Evolutionary conservation across 192 early-diverging fungal species (phyloP).

Genomic region (Funneliformis geosporum): DNA sequence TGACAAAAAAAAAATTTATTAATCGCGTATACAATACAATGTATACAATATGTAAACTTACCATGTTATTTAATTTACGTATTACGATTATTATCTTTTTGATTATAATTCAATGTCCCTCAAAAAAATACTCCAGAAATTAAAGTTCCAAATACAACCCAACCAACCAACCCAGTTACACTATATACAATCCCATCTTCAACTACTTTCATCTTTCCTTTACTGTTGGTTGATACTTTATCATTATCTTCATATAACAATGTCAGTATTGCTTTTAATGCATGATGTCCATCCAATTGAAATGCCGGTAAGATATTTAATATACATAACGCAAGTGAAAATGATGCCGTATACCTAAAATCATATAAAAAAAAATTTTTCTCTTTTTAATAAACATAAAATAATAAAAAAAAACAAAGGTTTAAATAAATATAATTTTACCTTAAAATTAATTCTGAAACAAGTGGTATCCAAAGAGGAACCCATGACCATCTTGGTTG

Average conservation of each 20-base stretch:
- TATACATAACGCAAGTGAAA: constrained; percentile 68
- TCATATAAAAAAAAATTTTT: constrained; percentile 12
- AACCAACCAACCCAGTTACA: constrained; percentile 21
- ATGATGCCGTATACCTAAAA: constrained; percentile 64
- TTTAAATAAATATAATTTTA: constrained; percentile 42
- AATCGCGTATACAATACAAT: too few species aligned
- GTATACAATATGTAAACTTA: too few species aligned
- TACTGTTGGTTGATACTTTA: not conserved
- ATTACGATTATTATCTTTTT: too few species aligned
- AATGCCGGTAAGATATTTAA: constrained; percentile 71
- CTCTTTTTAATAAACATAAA: not conserved
- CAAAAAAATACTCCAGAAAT: not conserved
- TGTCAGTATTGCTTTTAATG: constrained; percentile 47
- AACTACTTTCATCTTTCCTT: not conserved
- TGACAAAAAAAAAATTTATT: too few species aligned
- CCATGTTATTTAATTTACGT: too few species aligned
- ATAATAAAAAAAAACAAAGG: constrained; percentile 7
- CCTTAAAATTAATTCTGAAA: constrained; percentile 57
- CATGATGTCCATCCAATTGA: constrained; percentile 72
- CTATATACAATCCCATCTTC: not conserved
- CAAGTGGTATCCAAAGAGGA: constrained; percentile 60
- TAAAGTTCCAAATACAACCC: constrained; percentile 25
- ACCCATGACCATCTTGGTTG: constrained; percentile 55
- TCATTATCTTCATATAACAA: not conserved
- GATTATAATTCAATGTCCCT: not conserved